Evolutionary conservation across 2,329 filamentous ascomycete genomes (phyloP), one percentile per base, ranked within the genome.

Genomic region (Colletotrichum filicis): DNA sequence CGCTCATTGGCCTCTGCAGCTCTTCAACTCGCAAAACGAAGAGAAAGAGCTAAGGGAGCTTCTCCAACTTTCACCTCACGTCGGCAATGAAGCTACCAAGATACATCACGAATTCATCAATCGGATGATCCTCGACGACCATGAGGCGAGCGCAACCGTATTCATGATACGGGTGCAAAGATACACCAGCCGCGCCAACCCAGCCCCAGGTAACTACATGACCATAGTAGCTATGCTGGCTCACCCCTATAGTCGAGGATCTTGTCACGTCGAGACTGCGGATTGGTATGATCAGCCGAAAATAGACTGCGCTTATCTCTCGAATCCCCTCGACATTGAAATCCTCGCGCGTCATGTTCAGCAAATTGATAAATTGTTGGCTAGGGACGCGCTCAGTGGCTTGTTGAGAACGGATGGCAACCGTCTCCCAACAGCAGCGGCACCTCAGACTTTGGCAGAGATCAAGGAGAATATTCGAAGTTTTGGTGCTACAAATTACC

Each of bases 131-230:
- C 32, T 61, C 19, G 35, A 61, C 32, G n/a, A 24, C 9, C 7
- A 22, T n/a, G 58, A 61, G 32, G 32, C 30, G 7, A 61, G 58
- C 22, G 58, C 58, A 11, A 61, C 58, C 6, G 32, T 46, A 16
- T 61, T 61, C 35, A 61, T 46, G 58, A 61, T n/a, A 32, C 42
- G 58, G 22, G 42, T 24, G 11, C 58, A 60, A n/a, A 60, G 58
- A 37, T 60, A 60, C 58, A 60, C 58, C 35, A 37, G 35, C 35
- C 35, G 35, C 35, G 35, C 35, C 35, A 37, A 5, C 35, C 35
- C 35, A 5, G 37, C 37, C 35, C 59, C 59, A 8, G 59, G 59
- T 3, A 62, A 62, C 37, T 62, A 62, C 26, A 62, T 62, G 42
- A 52, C 59, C 9, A 24, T 30, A 5, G 6, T 62, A 5, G 59